Percentiles rank a stretch among this genome's conserved stretches.
Evolutionary conservation across 225 moss, liverwort and hornwort species (phyloP).

Genomic region (Sphagnum tenellum): DNA sequence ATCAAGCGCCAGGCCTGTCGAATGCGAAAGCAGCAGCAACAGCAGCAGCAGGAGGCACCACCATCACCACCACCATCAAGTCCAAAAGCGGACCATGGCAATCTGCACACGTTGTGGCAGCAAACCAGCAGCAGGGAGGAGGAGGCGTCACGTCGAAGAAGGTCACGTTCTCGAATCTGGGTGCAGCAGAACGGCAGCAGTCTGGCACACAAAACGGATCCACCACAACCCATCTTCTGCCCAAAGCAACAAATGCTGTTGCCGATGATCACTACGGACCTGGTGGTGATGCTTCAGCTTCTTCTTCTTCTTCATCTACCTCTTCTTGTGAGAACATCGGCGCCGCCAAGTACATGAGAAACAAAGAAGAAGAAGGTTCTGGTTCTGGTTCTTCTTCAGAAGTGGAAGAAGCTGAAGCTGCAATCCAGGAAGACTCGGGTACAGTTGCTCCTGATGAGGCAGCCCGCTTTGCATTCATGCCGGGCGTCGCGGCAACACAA

Average conservation of each 20-base stretch:
- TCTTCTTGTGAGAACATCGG: constrained; percentile 1
- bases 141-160: constrained; percentile 53
- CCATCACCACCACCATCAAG: constrained; percentile 26
- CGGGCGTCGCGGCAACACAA: background rate
- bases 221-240: too few relatives aligned
- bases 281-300: background rate
- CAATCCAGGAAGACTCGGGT: background rate
- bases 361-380: too few relatives aligned
- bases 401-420: too few relatives aligned
- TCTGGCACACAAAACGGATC: constrained; percentile 14
- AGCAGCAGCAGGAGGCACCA: background rate
- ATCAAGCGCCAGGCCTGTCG: background rate
- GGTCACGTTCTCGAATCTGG: constrained; percentile 27
- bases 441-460: background rate
- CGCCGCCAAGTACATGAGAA: background rate
- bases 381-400: too few relatives aligned
- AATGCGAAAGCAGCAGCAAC: too few relatives aligned
- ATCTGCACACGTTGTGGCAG: constrained; percentile 33
- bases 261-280: too few relatives aligned
- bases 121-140: constrained; percentile 21
- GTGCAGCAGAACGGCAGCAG: constrained; percentile 9
- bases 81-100: constrained; percentile 52
- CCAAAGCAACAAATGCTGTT: too few relatives aligned
- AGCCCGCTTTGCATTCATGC: constrained; percentile 9
- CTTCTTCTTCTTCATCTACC: too few relatives aligned